Percentiles rank a stretch among this genome's conserved stretches.
Evolutionary conservation across 352 stramenopile genomes (phyloP).

Genomic region (Globisporangium cylindrosporum): DNA sequence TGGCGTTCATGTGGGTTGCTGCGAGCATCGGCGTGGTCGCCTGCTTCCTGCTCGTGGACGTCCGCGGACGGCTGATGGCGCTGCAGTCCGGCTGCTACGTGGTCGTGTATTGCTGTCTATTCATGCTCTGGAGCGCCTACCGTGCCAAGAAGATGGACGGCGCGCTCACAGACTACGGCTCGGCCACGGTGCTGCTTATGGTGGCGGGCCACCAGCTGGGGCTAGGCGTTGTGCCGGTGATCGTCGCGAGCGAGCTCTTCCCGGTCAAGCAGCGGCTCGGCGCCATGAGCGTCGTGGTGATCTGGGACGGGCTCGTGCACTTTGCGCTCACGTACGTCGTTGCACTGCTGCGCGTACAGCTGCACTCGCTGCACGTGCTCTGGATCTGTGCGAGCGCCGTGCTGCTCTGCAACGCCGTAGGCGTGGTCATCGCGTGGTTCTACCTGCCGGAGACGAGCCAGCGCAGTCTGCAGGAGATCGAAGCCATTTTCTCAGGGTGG

Average conservation of each 20-base stretch:
- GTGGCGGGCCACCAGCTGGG: conserved; percentile 65
- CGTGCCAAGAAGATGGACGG: conserved; percentile 24
- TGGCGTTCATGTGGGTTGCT: conserved; percentile 39
- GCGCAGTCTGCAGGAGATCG: conserved; percentile 77
- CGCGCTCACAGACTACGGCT: conserved; percentile 50
- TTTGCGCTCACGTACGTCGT: conserved; percentile 38
- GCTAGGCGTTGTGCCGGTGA: conserved; percentile 50
- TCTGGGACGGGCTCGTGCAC: conserved; percentile 48
- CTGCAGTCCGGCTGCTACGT: conserved; percentile 62
- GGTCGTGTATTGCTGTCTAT: conserved; percentile 39
- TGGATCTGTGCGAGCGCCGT: conserved; percentile 35
- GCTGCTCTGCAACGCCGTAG: conserved; percentile 43
- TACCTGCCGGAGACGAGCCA: conserved; percentile 76
- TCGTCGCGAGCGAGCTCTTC: conserved; percentile 73
- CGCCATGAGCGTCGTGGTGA: conserved; percentile 65
- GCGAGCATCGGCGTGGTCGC: conserved; percentile 40
- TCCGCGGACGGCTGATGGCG: conserved; percentile 42
- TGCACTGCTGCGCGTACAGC: conserved; percentile 29
- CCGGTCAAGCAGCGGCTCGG: conserved; percentile 57
- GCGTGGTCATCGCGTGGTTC: conserved; percentile 48
- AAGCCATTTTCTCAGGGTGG: conserved; percentile 74
- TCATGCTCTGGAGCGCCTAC: conserved; percentile 51
- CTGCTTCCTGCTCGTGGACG: conserved; percentile 71
- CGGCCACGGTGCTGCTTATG: conserved; percentile 59
- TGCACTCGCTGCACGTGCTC: conserved; percentile 36